Evolutionary conservation across 805 yeast species (phyloP), one percentile per base, ranked within the genome.

Genomic region (Suhomyces pyralidae): DNA sequence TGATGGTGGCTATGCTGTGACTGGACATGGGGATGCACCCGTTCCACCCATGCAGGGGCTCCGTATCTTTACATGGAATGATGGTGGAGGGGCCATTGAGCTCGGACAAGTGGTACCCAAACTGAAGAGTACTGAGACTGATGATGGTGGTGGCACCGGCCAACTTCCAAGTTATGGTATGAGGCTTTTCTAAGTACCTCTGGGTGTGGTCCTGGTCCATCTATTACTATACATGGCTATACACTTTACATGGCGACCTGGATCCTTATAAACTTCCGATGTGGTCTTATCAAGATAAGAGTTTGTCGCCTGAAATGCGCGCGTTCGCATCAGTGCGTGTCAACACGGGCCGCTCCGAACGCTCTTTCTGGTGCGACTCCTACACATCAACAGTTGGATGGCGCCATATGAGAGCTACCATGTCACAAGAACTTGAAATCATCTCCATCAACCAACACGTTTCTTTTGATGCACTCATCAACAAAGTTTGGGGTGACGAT

Each of bases 31-130:
- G 65, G 12, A 71, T 63, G 49, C 76, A 73, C 57, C 68, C 65
- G 1, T 49, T 32, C 14, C 36, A 32, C 17, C 36, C 17, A n/a
- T 32, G 36, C 17, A n/a, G 17, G 36, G 36, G 36, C 36, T 32
- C 17, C 9, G 15, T 32, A 32, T 32, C 17, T 9, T 12, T 8
- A 49, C 77, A 72, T 26, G 71, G 59, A 25, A 72, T 51, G 22
- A 68, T 55, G 22, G 58, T 61, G 45, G 61, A 69, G 3, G 74
- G 68, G 0, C 72, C 75, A 53, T 73, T 73, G 40, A 73, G 58
- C 49, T 68, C 77, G 8, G 77, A 67, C 36, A 73, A 62, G 57
- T 73, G 77, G 57, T 61, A 73, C 3, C 78, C 77, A 58, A 72
- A 71, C 55, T 70, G 74, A 20, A 73, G 56, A 4, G 77, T 72